These are phyloP conservation scores for Benincasa hispida DNA, from an alignment of 306 rosid genomes.

Conservation along the genomic window DNA sequence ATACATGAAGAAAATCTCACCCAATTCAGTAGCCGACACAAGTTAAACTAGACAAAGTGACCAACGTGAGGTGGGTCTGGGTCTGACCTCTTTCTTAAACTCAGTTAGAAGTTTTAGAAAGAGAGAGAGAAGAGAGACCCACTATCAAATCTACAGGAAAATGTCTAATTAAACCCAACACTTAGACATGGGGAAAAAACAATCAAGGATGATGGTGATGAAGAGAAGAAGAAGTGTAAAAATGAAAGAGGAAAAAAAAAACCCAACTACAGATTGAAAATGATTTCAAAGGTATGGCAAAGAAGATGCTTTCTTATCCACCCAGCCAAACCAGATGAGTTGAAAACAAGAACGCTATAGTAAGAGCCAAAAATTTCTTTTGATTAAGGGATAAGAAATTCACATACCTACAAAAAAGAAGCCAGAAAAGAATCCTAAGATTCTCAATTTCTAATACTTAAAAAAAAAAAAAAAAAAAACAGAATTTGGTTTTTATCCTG, in stretches of 20 bases:
- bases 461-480: conserved; percentile 10
- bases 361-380: not conserved
- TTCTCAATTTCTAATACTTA: conserved; percentile 45
- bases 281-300: conserved; percentile 15
- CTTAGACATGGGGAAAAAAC: conserved; percentile 10
- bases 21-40: conserved; percentile 52
- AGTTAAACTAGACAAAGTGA: conserved; percentile 27
- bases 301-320: conserved; percentile 86
- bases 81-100: conserved; percentile 27
- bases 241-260: not conserved
- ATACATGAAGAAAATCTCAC: conserved; percentile 74
- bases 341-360: conserved; percentile 9
- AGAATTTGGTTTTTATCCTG: conserved; percentile 39
- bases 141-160: conserved; percentile 54
- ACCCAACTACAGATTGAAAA: conserved; percentile 14
- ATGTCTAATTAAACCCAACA: conserved; percentile 24
- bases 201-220: conserved; percentile 1
- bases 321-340: conserved; percentile 26
- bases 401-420: conserved; percentile 16
- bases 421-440: conserved; percentile 49
- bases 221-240: conserved; percentile 1
- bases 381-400: conserved; percentile 21
- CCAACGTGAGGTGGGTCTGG: conserved; percentile 33
- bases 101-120: conserved; percentile 13
- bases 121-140: conserved; percentile 18